Conservation (phyloP, 2,329 filamentous ascomycete species). For the Cordyceps cateniannulata region DNA sequence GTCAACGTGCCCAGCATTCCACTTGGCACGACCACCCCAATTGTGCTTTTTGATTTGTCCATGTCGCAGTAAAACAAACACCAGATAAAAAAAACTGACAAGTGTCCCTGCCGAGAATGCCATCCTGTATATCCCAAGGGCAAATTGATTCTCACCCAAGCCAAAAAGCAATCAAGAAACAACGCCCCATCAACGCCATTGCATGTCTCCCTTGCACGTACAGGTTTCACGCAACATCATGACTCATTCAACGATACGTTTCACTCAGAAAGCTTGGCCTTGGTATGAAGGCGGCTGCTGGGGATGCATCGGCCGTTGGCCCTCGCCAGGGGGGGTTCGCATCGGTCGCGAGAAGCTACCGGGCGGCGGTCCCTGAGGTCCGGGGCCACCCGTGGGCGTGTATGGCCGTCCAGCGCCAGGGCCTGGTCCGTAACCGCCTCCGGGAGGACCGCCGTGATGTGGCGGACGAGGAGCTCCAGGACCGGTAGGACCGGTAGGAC, state of each 20-base stretch:
- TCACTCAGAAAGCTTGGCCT: conserved; percentile 29
- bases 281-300: conserved; percentile 24
- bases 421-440: conserved; percentile 73
- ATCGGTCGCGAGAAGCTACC: conserved; percentile 29
- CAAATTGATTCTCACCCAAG: background rate
- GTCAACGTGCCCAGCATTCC: background rate
- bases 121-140: conserved; percentile 2
- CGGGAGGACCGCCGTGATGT: conserved; percentile 37
- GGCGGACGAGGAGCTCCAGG: conserved; percentile 13
- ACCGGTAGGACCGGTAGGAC: conserved; percentile 19
- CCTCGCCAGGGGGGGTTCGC: conserved; percentile 14
- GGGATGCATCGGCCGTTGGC: conserved; percentile 9
- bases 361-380: conserved; percentile 16
- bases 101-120: background rate
- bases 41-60: conserved; percentile 3
- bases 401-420: conserved; percentile 10
- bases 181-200: background rate
- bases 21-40: background rate
- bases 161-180: conserved; percentile 14
- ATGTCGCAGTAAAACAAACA: background rate
- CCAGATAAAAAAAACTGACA: background rate
- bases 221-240: background rate
- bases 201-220: background rate
- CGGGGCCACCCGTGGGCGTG: conserved; percentile 5
- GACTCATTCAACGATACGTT: conserved; percentile 1